Evolutionary conservation across 352 stramenopile species (phyloP).

Genomic region (Phytophthora sp.): DNA sequence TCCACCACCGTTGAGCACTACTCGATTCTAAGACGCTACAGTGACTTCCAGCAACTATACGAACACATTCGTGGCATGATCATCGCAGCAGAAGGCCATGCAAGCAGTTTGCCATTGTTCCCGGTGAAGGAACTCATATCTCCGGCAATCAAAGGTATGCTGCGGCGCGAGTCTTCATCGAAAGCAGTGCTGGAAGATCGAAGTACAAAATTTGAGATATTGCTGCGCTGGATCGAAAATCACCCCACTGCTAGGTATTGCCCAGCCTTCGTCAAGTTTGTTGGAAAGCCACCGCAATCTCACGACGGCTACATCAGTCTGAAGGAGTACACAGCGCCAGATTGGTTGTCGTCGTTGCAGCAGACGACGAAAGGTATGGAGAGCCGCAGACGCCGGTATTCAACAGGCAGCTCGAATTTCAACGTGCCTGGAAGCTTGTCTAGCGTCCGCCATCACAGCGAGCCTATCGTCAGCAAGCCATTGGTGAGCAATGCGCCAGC

Average conservation of each 20-base stretch:
- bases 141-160: constrained; percentile 45
- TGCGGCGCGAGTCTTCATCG: constrained; percentile 56
- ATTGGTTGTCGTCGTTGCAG: constrained; percentile 67
- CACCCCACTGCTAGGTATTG: constrained; percentile 47
- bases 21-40: constrained; percentile 72
- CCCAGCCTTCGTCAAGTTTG: constrained; percentile 50
- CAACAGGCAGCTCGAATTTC: constrained; percentile 36
- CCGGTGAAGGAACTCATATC: constrained; percentile 64
- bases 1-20: constrained; percentile 49
- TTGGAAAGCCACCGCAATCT: constrained; percentile 64
- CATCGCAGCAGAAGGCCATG: constrained; percentile 6
- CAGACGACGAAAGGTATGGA: constrained; percentile 45
- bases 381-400: constrained; percentile 40
- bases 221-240: constrained; percentile 67
- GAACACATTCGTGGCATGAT: constrained; percentile 41
- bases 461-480: too few species aligned
- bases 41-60: constrained; percentile 66
- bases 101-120: constrained; percentile 45
- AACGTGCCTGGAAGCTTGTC: too few species aligned
- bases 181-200: constrained; percentile 59
- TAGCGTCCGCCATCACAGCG: too few species aligned
- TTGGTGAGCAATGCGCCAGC: too few species aligned
- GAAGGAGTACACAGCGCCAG: constrained; percentile 73
- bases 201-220: constrained; percentile 50
- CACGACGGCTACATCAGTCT: constrained; percentile 71